These are phyloP conservation scores for Psilocybe sp. DNA, from an alignment of 768 basidiomycete species.

Conservation along the genomic window DNA sequence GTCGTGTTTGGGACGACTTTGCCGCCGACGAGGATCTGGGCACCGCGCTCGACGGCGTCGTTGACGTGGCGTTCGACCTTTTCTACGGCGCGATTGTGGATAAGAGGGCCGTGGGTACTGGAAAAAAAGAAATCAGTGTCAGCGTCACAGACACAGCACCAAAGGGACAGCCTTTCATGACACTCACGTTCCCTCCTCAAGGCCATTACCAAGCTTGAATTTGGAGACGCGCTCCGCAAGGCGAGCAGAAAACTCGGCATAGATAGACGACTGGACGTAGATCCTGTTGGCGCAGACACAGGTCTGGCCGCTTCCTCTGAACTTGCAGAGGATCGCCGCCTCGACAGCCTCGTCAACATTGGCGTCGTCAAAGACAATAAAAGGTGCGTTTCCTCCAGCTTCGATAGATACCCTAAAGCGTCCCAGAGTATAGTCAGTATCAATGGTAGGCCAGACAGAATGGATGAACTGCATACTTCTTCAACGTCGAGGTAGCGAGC, in stretches of 20 bases:
- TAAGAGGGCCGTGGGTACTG: slow-evolving; percentile 93
- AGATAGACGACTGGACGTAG: slow-evolving; percentile 87
- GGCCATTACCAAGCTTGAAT: slow-evolving; percentile 88
- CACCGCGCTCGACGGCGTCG: slow-evolving; percentile 83
- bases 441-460: background rate
- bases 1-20: slow-evolving; percentile 54
- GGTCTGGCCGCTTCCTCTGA: slow-evolving; percentile 79
- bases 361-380: slow-evolving; percentile 97
- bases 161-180: background rate
- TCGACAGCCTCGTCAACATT: slow-evolving; percentile 90
- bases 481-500: slow-evolving; percentile 73
- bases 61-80: slow-evolving; percentile 87
- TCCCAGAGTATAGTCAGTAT: slow-evolving; percentile 2
- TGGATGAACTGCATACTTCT: slow-evolving; percentile 55
- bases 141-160: background rate
- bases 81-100: slow-evolving; percentile 79
- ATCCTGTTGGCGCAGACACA: slow-evolving; percentile 90
- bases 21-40: slow-evolving; percentile 89
- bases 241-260: slow-evolving; percentile 88
- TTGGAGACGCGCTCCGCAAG: slow-evolving; percentile 79
- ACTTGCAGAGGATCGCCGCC: slow-evolving; percentile 75
- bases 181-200: slow-evolving; percentile 71
- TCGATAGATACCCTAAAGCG: slow-evolving; percentile 63
- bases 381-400: slow-evolving; percentile 92
- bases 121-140: background rate